These are phyloP conservation scores for Hericium coralloides DNA, from an alignment of 768 basidiomycete species.

Conservation along the genomic window DNA sequence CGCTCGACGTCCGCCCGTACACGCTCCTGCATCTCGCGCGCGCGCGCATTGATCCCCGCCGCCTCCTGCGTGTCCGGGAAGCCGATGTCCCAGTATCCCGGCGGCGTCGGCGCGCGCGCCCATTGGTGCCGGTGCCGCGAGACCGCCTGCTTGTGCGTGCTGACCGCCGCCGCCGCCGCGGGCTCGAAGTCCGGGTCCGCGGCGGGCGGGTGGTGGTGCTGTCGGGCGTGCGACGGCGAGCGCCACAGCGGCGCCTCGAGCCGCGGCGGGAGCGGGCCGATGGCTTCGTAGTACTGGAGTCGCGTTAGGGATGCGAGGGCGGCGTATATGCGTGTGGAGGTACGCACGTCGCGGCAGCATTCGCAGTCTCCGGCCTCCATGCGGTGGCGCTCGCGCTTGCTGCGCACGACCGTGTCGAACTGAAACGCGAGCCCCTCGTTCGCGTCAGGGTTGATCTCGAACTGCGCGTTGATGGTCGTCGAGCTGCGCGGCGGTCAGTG, in stretches of 20 bases:
- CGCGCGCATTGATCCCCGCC: slow-evolving; percentile 62
- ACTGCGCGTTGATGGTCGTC: slow-evolving; percentile 21
- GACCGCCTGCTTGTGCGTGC: slow-evolving; percentile 57
- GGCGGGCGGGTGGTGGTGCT: not conserved
- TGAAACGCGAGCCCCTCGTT: slow-evolving; percentile 63
- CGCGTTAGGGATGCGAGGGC: not conserved
- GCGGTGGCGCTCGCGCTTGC: slow-evolving; percentile 48
- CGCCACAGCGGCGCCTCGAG: slow-evolving; percentile 69
- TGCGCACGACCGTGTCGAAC: slow-evolving; percentile 72
- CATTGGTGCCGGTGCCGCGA: slow-evolving; percentile 69
- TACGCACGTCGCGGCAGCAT: slow-evolving; percentile 64
- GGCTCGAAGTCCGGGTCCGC: not conserved
- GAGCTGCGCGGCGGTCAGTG: not conserved
- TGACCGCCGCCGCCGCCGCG: slow-evolving; percentile 23
- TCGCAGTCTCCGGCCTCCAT: slow-evolving; percentile 78
- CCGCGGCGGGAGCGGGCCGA: slow-evolving; percentile 62
- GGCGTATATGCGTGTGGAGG: not conserved
- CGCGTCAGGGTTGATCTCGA: slow-evolving; percentile 51
- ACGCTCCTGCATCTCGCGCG: slow-evolving; percentile 60
- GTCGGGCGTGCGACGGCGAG: slow-evolving; percentile 33
- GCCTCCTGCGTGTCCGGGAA: slow-evolving; percentile 85
- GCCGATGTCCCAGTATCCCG: slow-evolving; percentile 84
- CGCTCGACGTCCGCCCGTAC: slow-evolving; percentile 51
- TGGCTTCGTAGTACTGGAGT: slow-evolving; percentile 65
- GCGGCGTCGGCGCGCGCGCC: slow-evolving; percentile 67